A percentile compares a stretch with the other conserved stretches of the same genome.
phyloP scores from a whole-genome alignment of 2,329 filamentous ascomycete species.

The Drechmeria coniospora region DNA sequence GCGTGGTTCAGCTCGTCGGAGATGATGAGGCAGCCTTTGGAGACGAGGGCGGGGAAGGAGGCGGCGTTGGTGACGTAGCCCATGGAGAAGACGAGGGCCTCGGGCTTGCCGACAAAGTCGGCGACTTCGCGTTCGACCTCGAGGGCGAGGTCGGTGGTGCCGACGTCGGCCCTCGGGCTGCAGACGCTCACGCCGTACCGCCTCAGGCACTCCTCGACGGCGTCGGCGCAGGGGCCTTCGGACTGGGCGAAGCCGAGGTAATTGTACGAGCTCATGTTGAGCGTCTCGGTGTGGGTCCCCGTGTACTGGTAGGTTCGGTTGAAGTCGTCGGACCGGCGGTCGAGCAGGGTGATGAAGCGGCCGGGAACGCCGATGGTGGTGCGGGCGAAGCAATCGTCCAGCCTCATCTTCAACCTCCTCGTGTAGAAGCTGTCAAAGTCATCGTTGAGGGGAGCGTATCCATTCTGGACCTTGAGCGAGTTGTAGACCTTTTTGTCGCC shows the following conservation, averaged over 20 bases:
- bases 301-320: constrained; percentile 82
- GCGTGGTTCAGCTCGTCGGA: constrained; percentile 97
- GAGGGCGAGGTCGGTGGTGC: constrained; percentile 71
- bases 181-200: constrained; percentile 73
- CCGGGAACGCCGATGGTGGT: constrained; percentile 89
- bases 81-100: constrained; percentile 97
- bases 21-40: constrained; percentile 85
- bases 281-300: constrained; percentile 80
- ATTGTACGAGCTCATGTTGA: constrained; percentile 99
- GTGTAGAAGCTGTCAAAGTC: constrained; percentile 99
- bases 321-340: constrained; percentile 80
- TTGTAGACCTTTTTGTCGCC: constrained; percentile 68
- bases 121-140: constrained; percentile 88
- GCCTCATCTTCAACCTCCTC: constrained; percentile 76
- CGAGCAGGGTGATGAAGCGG: constrained; percentile 81
- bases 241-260: constrained; percentile 98
- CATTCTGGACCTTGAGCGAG: constrained; percentile 67
- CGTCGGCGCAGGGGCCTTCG: constrained; percentile 88
- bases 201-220: constrained; percentile 70
- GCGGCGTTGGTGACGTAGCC: constrained; percentile 93
- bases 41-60: constrained; percentile 80
- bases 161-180: constrained; percentile 69
- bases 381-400: constrained; percentile 92
- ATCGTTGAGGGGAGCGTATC: constrained; percentile 88
- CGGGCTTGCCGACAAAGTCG: constrained; percentile 82